Conservation (phyloP, 179 eudicot species). For the Amaranthus tricolor region DNA sequence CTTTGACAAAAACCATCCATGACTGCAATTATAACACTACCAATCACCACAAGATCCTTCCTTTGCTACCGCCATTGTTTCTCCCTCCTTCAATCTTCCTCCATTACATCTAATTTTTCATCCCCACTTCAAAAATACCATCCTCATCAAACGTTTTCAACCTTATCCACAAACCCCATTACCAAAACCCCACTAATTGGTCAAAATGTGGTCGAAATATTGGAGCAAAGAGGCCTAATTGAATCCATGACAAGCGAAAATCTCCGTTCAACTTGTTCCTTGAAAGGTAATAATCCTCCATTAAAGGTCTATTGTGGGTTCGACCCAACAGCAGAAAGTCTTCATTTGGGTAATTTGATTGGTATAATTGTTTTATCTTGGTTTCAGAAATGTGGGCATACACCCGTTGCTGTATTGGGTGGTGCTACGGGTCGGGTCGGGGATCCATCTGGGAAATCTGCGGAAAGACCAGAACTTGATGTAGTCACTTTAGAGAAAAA, state of each 20-base stretch:
- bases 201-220: conserved; percentile 54
- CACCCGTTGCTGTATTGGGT: conserved; percentile 64
- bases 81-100: background rate
- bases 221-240: conserved; percentile 64
- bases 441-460: conserved; percentile 82
- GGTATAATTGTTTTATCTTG: conserved; percentile 79
- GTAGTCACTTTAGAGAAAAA: conserved; percentile 44
- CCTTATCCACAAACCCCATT: conserved; percentile 2
- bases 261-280: conserved; percentile 43
- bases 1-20: background rate
- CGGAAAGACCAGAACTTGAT: conserved; percentile 74
- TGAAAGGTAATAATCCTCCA: conserved; percentile 28
- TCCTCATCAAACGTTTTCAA: background rate
- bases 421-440: conserved; percentile 92
- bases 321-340: conserved; percentile 87
- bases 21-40: conserved; percentile 13
- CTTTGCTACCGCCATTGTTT: background rate
- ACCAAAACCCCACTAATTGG: background rate
- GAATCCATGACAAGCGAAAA: conserved; percentile 66
- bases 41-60: conserved; percentile 1
- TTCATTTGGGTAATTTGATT: conserved; percentile 78
- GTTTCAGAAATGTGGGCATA: conserved; percentile 80
- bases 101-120: background rate
- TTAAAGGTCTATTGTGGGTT: conserved; percentile 80
- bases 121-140: background rate